Evolutionary conservation across 768 basidiomycete genomes (phyloP).

Genomic region (Cantharellus anzutake): DNA sequence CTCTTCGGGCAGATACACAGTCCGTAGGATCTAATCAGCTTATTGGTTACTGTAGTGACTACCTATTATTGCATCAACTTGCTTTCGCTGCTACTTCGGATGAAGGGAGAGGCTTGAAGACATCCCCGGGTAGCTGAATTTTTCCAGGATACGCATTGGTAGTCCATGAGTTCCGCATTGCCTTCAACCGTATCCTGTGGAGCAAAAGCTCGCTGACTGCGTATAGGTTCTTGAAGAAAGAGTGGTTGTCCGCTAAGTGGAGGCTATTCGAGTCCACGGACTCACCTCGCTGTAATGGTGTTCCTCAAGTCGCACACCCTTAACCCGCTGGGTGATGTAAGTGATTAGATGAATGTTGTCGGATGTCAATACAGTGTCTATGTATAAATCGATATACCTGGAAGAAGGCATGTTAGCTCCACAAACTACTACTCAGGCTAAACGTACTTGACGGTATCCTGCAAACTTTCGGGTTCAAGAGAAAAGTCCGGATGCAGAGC

Average conservation of each 20-base stretch:
- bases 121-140: conserved; percentile 61
- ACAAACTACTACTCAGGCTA: no score
- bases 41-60: background rate
- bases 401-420: background rate
- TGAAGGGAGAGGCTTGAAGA: conserved; percentile 51
- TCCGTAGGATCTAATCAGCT: conserved; percentile 37
- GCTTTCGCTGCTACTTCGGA: conserved; percentile 50
- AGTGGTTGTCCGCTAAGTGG: background rate
- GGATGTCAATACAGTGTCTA: conserved; percentile 52
- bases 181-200: conserved; percentile 54
- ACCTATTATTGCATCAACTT: conserved; percentile 1
- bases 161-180: conserved; percentile 44
- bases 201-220: conserved; percentile 76
- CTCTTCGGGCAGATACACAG: conserved; percentile 45
- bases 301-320: conserved; percentile 73
- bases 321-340: conserved; percentile 61
- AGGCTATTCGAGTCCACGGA: background rate
- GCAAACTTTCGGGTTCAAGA: conserved; percentile 42
- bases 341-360: conserved; percentile 77
- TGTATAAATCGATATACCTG: conserved; percentile 81
- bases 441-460: conserved; percentile 63
- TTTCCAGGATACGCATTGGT: conserved; percentile 66
- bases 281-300: conserved; percentile 49
- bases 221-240: conserved; percentile 53
- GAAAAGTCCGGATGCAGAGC: conserved; percentile 92